Base-by-base conservation (phyloP, 306 rosid species). In the Cicer bijugum region DNA sequence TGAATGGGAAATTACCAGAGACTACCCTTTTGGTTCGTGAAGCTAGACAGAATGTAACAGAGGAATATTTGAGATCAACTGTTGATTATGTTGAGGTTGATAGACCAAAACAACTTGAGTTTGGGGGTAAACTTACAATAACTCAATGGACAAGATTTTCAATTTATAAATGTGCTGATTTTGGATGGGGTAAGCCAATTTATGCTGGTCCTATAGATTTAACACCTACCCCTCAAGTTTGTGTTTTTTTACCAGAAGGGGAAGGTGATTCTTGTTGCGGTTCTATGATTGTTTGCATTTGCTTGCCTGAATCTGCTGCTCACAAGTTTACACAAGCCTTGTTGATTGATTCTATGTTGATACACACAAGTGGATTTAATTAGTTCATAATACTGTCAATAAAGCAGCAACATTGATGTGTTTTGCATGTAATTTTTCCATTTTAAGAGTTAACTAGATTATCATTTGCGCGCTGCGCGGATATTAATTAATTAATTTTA, bases 131-230 rank as follows among this genome's bases (percentile, higher is more conserved):
- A 67, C 51, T 94, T 69, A 88, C 96, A 11, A 86, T 91, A 66
- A 94, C 97, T 12, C 99, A 94, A 42, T 94, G 97, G 99, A 91
- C 97, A 2, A 82, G 99, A 63, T 91, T 94, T 67, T 85, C 96
- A 6, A 85, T 94, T 0, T 94, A 91, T 43, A 89, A 85, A 63
- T 75, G 79, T 76, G 88, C 93, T 6, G 97, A 94, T 66, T 91
- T 94, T 80, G 99, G 99, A 14, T 90, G 96, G 96, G 99, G 97
- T 12, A 85, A 64, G 47, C 97, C 97, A 16, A 23, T 84, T 0
- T 91, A 90, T 86, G 97, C 96, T 7, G 99, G 99, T 50, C 97
- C 99, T 37, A 85, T 91, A 6, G 92, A 94, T 75, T 81, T 94
- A 56, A 90, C 97, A 28, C 99, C 96, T 0, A 91, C 97, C 0